Percentiles rank a stretch among this genome's conserved stretches.
These are phyloP conservation scores for Solanum etuberosum DNA, from an alignment of 257 asterid genomes.

Conservation along the genomic window DNA sequence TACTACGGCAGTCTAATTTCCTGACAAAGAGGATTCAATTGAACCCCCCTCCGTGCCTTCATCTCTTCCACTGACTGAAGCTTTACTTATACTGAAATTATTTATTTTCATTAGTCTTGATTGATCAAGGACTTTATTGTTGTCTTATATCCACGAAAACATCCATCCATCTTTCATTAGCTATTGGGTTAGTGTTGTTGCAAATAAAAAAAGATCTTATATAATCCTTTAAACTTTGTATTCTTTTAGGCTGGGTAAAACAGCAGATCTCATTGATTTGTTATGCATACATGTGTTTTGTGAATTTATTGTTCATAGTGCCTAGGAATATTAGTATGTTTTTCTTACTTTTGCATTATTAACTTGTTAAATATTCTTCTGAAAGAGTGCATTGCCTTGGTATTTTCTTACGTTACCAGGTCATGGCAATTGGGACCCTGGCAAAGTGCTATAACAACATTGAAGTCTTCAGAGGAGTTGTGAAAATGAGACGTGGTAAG, in stretches of 20 bases:
- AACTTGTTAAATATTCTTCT: not conserved
- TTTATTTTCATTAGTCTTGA: not conserved
- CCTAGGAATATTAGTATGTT: not conserved
- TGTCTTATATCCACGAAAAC: not conserved
- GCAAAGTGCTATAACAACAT: constrained; percentile 88
- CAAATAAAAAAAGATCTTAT: not conserved
- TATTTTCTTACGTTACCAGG: constrained; percentile 27
- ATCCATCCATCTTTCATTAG: not conserved
- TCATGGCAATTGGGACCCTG: constrained; percentile 97
- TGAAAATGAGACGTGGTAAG: constrained; percentile 97
- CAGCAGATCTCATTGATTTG: not conserved
- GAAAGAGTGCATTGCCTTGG: not conserved
- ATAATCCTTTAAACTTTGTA: not conserved
- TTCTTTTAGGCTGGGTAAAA: not conserved
- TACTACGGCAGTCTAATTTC: not conserved
- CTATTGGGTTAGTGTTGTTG: not conserved
- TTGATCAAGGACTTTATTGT: not conserved
- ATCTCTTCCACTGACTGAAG: not conserved
- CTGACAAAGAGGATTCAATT: not conserved
- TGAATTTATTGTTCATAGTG: not conserved
- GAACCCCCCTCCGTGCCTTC: not conserved
- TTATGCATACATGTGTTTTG: not conserved
- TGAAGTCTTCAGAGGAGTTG: constrained; percentile 86
- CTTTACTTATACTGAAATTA: not conserved
- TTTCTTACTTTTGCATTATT: not conserved